Evolutionary conservation across 495 filamentous ascomycete genomes (phyloP).

Genomic region (Clavariopsis aquatica): DNA sequence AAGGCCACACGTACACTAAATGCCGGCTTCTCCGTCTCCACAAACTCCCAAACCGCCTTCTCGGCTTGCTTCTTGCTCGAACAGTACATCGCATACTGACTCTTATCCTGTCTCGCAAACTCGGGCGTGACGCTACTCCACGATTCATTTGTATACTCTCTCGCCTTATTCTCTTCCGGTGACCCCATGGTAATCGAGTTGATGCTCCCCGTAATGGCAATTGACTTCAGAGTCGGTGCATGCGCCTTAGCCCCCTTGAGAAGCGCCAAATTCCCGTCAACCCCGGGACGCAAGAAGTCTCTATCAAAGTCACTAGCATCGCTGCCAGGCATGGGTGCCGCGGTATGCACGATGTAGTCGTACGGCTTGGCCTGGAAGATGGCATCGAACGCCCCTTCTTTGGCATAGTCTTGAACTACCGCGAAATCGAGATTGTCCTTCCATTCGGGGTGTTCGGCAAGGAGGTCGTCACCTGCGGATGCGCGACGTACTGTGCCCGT

Average conservation of each 20-base stretch:
- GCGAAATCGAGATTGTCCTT: constrained; percentile 34
- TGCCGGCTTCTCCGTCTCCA: constrained; percentile 36
- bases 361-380: constrained; percentile 30
- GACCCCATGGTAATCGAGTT: constrained; percentile 43
- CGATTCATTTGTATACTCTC: constrained; percentile 38
- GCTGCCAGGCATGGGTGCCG: constrained; percentile 45
- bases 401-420: constrained; percentile 29
- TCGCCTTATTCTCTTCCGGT: constrained; percentile 34
- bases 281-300: constrained; percentile 37
- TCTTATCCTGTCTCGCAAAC: constrained; percentile 33
- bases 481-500: constrained; percentile 29
- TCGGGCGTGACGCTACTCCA: constrained; percentile 44
- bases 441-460: constrained; percentile 28
- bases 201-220: constrained; percentile 46
- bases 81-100: constrained; percentile 41
- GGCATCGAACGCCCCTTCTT: constrained; percentile 25
- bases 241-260: constrained; percentile 39
- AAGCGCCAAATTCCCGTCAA: constrained; percentile 35
- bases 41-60: constrained; percentile 43
- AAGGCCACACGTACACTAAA: constrained; percentile 20
- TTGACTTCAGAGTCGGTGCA: constrained; percentile 42
- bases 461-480: constrained; percentile 29
- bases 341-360: constrained; percentile 50
- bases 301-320: constrained; percentile 37
- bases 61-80: constrained; percentile 46